These are phyloP conservation scores for Phytophthora litchii DNA, from an alignment of 352 stramenopile genomes.

Conservation along the genomic window DNA sequence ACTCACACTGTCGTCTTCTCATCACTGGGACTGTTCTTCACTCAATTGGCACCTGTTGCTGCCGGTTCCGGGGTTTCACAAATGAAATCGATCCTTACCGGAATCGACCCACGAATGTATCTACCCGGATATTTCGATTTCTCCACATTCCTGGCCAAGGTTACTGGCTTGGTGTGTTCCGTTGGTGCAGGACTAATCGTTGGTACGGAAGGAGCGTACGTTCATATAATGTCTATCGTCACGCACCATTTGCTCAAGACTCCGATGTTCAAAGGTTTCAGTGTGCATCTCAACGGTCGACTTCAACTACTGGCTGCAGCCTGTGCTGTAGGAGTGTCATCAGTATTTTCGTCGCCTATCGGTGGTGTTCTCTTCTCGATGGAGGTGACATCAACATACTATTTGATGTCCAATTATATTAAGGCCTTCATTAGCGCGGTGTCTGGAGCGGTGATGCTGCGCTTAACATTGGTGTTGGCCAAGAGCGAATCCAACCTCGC, in stretches of 20 bases:
- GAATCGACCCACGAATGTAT: constrained; percentile 82
- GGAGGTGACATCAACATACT: constrained; percentile 92
- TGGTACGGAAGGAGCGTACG: constrained; percentile 98
- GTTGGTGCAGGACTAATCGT: constrained; percentile 95
- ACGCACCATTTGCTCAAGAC: constrained; percentile 90
- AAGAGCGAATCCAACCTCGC: constrained; percentile 59
- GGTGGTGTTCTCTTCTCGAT: constrained; percentile 95
- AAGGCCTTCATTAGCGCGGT: constrained; percentile 89
- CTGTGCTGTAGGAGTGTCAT: constrained; percentile 92
- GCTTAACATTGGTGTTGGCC: constrained; percentile 67
- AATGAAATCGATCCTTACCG: constrained; percentile 91
- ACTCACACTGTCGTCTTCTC: constrained; percentile 78
- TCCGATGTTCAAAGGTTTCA: constrained; percentile 75
- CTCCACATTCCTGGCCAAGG: constrained; percentile 86
- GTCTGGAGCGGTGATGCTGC: constrained; percentile 74
- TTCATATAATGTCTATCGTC: constrained; percentile 96
- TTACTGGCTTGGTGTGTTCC: constrained; percentile 93
- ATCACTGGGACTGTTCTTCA: constrained; percentile 69
- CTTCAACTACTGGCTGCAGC: constrained; percentile 91
- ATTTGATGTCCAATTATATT: constrained; percentile 91
- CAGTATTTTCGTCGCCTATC: constrained; percentile 93
- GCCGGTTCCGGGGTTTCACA: constrained; percentile 83
- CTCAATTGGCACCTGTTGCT: constrained; percentile 70
- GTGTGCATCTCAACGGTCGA: constrained; percentile 73
- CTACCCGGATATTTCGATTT: constrained; percentile 85